A percentile compares a stretch with the other conserved stretches of the same genome.
These are phyloP conservation scores for Luzula sylvatica DNA, from an alignment of 176 grass and related monocot genomes.

Conservation along the genomic window DNA sequence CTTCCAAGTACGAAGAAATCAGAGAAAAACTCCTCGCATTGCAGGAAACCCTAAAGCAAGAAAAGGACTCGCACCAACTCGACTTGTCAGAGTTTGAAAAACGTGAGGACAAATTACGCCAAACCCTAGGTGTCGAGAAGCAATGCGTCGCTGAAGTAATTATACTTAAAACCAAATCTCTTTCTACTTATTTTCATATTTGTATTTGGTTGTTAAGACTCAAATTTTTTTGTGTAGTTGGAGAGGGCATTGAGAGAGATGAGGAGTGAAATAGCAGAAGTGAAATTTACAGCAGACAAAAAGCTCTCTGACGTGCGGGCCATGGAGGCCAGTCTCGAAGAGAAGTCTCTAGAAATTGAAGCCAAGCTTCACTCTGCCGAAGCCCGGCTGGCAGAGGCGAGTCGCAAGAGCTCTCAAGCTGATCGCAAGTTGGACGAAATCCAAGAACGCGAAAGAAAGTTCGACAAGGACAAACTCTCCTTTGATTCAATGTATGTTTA, in stretches of 20 bases:
- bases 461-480: slow-evolving; percentile 80
- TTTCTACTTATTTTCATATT: no score
- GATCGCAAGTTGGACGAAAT: slow-evolving; percentile 71
- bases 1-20: slow-evolving; percentile 53
- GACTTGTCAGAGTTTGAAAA: slow-evolving; percentile 66
- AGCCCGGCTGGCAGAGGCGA: slow-evolving; percentile 93
- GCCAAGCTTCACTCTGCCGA: slow-evolving; percentile 75
- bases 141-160: slow-evolving; percentile 77
- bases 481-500: slow-evolving; percentile 56
- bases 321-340: slow-evolving; percentile 69
- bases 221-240: slow-evolving; percentile 41
- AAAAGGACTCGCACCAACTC: slow-evolving; percentile 68
- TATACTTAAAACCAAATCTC: slow-evolving; percentile 9
- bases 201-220: slow-evolving; percentile 2
- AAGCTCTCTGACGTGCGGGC: slow-evolving; percentile 66
- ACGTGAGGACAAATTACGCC: slow-evolving; percentile 52
- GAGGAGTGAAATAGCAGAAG: slow-evolving; percentile 63
- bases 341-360: slow-evolving; percentile 78
- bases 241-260: slow-evolving; percentile 77
- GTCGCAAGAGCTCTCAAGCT: slow-evolving; percentile 76
- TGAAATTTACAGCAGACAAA: slow-evolving; percentile 72
- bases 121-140: slow-evolving; percentile 74
- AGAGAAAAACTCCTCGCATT: slow-evolving; percentile 42
- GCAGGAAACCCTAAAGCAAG: slow-evolving; percentile 67
- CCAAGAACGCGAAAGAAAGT: slow-evolving; percentile 58